Conservation (phyloP, 192 early-diverging fungal species). For the Paraglomus occultum region DNA sequence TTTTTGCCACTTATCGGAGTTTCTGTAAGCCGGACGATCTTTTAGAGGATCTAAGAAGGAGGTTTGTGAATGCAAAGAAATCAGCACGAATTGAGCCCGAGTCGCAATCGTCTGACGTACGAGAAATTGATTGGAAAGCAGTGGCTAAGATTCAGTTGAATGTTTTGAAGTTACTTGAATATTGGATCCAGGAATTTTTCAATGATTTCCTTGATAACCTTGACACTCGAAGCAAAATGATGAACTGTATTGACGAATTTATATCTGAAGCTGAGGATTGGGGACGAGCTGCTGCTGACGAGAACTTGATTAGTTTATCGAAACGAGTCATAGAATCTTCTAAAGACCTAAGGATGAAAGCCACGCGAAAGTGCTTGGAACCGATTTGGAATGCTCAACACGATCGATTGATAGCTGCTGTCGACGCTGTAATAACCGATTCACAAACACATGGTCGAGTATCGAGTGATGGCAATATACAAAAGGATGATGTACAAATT, state of each 20-base stretch:
- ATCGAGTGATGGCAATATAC: not conserved
- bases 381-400: slow-evolving; percentile 1
- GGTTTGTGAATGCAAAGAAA: slow-evolving; percentile 40
- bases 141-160: slow-evolving; percentile 39
- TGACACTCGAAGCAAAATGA: slow-evolving; percentile 47
- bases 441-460: not conserved
- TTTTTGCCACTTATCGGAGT: slow-evolving; percentile 66
- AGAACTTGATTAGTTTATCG: not conserved
- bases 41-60: slow-evolving; percentile 40
- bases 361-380: not conserved
- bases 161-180: slow-evolving; percentile 55
- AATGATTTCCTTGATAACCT: slow-evolving; percentile 64
- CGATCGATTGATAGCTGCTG: not conserved
- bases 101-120: not conserved
- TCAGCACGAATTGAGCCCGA: not conserved
- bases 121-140: slow-evolving; percentile 35
- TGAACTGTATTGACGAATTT: slow-evolving; percentile 36
- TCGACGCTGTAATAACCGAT: slow-evolving; percentile 1
- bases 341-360: not conserved
- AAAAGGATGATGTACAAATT: not conserved
- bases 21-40: slow-evolving; percentile 48
- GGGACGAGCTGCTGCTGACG: not conserved
- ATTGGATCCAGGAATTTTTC: slow-evolving; percentile 61
- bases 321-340: not conserved
- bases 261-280: not conserved